Percentiles rank a stretch among this genome's conserved stretches.
Conservation (phyloP, 352 stramenopile genomes). For the Globisporangium ultimum region DNA sequence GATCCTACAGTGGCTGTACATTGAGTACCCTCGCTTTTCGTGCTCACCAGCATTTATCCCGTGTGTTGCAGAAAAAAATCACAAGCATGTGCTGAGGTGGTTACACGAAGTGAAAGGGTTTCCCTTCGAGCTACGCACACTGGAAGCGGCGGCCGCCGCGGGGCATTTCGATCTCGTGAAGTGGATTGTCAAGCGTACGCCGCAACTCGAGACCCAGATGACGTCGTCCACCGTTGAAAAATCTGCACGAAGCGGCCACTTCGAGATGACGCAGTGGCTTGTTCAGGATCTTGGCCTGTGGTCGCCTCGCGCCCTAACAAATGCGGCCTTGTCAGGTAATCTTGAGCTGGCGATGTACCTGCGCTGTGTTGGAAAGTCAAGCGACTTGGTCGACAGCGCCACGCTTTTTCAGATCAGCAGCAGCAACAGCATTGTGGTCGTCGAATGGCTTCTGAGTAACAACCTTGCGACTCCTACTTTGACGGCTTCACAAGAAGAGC, state of each 20-base stretch:
- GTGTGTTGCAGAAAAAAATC: slow-evolving; percentile 29
- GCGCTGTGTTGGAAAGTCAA: slow-evolving; percentile 9
- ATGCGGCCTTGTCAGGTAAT: slow-evolving; percentile 23
- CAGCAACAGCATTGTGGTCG: slow-evolving; percentile 17
- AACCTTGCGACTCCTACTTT: slow-evolving; percentile 17
- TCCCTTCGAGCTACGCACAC: slow-evolving; percentile 21
- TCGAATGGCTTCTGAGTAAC: slow-evolving; percentile 30
- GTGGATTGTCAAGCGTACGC: slow-evolving; percentile 22
- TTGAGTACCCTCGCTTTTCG: slow-evolving; percentile 25
- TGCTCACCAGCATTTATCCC: slow-evolving; percentile 30
- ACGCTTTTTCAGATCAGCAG: slow-evolving; percentile 20
- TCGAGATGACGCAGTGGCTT: slow-evolving; percentile 24
- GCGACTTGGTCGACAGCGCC: slow-evolving; percentile 22
- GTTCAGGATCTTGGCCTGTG: slow-evolving; percentile 24
- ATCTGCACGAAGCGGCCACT: slow-evolving; percentile 26
- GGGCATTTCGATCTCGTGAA: slow-evolving; percentile 27
- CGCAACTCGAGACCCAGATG: slow-evolving; percentile 13
- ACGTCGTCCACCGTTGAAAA: slow-evolving; percentile 15
- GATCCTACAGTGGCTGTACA: slow-evolving; percentile 42
- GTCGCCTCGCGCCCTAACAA: slow-evolving; percentile 24
- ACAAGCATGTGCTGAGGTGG: slow-evolving; percentile 31
- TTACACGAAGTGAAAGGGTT: slow-evolving; percentile 26
- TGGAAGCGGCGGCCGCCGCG: slow-evolving; percentile 30
- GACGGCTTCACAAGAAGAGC: neutral
- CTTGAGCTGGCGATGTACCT: slow-evolving; percentile 30